A percentile compares a stretch with the other conserved stretches of the same genome.
phyloP scores from a whole-genome alignment of 768 basidiomycete genomes.

The Dacryopinax spathularia region DNA sequence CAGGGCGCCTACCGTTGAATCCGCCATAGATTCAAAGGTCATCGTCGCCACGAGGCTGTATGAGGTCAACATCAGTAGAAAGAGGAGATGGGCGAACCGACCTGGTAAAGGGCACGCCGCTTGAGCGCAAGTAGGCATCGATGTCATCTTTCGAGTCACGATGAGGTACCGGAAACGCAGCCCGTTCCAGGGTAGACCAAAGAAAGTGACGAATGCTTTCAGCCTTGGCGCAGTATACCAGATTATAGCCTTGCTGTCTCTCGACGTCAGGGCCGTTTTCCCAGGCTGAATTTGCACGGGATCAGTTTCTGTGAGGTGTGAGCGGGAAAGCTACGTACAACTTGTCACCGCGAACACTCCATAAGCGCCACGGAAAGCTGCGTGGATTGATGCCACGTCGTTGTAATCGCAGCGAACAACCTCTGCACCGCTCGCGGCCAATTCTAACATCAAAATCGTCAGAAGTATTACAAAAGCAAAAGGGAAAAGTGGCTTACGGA shows the following conservation, averaged over 20 bases:
- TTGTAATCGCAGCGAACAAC: conserved; percentile 9
- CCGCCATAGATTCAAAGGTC: neutral
- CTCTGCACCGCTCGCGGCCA: conserved; percentile 10
- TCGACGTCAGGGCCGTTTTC: neutral
- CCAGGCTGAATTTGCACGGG: neutral
- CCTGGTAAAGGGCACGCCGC: neutral
- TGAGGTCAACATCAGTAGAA: too few species aligned
- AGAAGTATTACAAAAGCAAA: neutral
- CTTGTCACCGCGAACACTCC: conserved; percentile 12
- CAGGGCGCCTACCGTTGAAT: neutral
- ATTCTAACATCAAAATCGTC: neutral
- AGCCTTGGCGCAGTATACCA: neutral
- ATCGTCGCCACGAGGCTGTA: neutral
- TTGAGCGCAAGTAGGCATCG: neutral
- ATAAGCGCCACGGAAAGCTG: conserved; percentile 10
- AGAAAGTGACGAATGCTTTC: neutral
- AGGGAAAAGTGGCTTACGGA: neutral
- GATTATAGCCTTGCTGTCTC: conserved; percentile 1
- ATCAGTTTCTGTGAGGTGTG: neutral
- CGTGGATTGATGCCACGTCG: conserved; percentile 5
- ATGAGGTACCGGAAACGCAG: neutral
- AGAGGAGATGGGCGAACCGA: too few species aligned
- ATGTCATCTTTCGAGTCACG: conserved; percentile 2
- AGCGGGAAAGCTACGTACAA: neutral
- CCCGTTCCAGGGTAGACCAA: neutral